Evolutionary conservation across 1,284 basidiomycete species (phyloP).

Genomic region (Exobasidium rhododendri): DNA sequence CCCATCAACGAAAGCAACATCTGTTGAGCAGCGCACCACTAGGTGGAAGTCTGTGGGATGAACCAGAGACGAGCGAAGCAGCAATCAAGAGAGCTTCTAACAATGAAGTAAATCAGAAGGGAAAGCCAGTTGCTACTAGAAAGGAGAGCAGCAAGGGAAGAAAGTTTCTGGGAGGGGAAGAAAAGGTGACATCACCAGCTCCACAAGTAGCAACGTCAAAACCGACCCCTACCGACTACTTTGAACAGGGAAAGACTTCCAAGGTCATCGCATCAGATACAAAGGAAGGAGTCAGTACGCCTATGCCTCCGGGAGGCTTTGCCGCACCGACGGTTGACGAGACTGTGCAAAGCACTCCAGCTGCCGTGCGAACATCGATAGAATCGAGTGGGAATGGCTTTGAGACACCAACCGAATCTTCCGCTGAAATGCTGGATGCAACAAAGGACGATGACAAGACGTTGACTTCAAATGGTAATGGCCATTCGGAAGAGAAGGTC

Average conservation of each 20-base stretch:
- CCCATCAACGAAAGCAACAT: slow-evolving; percentile 21
- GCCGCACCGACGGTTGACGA: background rate
- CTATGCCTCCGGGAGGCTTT: background rate
- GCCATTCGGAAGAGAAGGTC: background rate
- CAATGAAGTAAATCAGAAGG: background rate
- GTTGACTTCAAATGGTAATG: background rate
- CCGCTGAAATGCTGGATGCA: background rate
- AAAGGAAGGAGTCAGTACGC: background rate
- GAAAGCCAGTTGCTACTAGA: background rate
- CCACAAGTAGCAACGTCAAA: background rate
- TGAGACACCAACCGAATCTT: background rate
- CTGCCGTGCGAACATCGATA: background rate
- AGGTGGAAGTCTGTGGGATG: slow-evolving; percentile 9
- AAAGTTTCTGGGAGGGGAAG: background rate
- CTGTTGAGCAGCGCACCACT: slow-evolving; percentile 18
- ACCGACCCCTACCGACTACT: background rate
- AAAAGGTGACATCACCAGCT: background rate
- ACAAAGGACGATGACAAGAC: background rate
- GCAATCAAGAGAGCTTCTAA: background rate
- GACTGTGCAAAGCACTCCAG: background rate
- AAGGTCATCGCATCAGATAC: too few species aligned
- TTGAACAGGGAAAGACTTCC: too few species aligned
- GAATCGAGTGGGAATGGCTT: background rate
- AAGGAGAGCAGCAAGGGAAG: background rate
- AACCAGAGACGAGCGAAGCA: slow-evolving; percentile 14